Evolutionary conservation across 2,329 filamentous ascomycete species (phyloP), one percentile per base, ranked within the genome.

Genomic region (Talaromyces sp.): DNA sequence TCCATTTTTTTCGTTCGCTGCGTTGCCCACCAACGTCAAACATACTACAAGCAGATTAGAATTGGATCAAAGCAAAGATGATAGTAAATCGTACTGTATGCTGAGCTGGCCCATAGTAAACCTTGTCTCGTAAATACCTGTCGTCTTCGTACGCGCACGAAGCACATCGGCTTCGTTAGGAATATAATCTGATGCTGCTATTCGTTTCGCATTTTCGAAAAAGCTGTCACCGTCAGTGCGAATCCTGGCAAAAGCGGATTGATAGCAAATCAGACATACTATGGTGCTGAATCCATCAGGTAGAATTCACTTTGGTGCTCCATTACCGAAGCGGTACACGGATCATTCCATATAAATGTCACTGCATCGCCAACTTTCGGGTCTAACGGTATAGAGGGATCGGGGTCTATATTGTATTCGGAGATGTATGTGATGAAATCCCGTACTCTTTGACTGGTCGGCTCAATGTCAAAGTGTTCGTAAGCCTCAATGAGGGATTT

Each of bases 1-100:
- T 99, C 95, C 95, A 99, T 82, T 99, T 99, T 84, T 99, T 99
- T 68, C 95, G 87, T 80, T 99, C 95, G 78, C 94, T 98, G 75
- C 95, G 85, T 80, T 99, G 95, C 27, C 95, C 95, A 68, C 95
- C 95, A 4, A 99, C 95, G 78, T 99, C 95, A 76, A 99, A 99
- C 95, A 99, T 99, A 82, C 94, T 98, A 73, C 61, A 72, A 66
- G 11, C n/a, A 45, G 19, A n/a, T 49, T 13, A 63, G 54, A 17
- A 35, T 17, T 43, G 47, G 49, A 33, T 13, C 25, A 13, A 45
- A 39, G 60, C 61, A 60, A 22, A 61, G 31, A 59, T 64, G 25
- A 64, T 61, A 59, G n/a, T 39, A 57, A 63, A 54, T 80, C 93
- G 78, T 86, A 98, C 94, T 99, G 95, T 81, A 99, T 99, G 81